Evolutionary conservation across 2,329 filamentous ascomycete species (phyloP), one percentile per base, ranked within the genome.

Genomic region (Parafenestella ontariensis): DNA sequence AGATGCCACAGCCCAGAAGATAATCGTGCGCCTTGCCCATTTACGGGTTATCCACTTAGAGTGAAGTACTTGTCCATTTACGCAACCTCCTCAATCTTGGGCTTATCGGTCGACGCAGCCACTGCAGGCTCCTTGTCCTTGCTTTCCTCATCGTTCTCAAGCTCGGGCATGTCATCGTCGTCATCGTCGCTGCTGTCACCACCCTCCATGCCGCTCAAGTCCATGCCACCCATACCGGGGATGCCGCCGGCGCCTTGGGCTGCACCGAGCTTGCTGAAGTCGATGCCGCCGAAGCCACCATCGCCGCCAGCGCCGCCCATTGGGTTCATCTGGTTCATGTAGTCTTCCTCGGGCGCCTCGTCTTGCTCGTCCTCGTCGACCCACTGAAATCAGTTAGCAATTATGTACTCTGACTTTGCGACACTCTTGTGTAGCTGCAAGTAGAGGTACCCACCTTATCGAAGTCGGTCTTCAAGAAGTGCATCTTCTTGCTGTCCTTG

Each of bases 281-380:
- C 92, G 74, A 96, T 95, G 70, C 90, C 91, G 69, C 90, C 87
- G 62, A 95, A 91, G 77, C 92, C 91, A 64, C 87, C 87, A 58
- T 85, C 85, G 34, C 72, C 81, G 34, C 78, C 62, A 73, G 77
- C 79, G 51, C 74, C 74, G 39, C 67, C 77, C 73, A 79, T 90
- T 62, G 86, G 77, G 63, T 79, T 79, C 79, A 81, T 82, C 64
- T 78, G 76, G 61, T 71, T 76, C 78, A 82, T 80, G 73, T 77
- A 78, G 65, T 81, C 78, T 78, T 96, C 93, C 77, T 96, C 93
- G 52, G 86, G 82, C 56, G 86, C 89, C 79, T 92, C 92, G 74
- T 98, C 90, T 83, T 99, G 95, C 86, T 99, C 95, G 75, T 99
- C 93, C 86, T 97, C 92, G 68, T 97, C 93, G 71, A 96, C 91